Conservation (phyloP, 2,329 filamentous ascomycete species). For the Geosmithia flava region DNA sequence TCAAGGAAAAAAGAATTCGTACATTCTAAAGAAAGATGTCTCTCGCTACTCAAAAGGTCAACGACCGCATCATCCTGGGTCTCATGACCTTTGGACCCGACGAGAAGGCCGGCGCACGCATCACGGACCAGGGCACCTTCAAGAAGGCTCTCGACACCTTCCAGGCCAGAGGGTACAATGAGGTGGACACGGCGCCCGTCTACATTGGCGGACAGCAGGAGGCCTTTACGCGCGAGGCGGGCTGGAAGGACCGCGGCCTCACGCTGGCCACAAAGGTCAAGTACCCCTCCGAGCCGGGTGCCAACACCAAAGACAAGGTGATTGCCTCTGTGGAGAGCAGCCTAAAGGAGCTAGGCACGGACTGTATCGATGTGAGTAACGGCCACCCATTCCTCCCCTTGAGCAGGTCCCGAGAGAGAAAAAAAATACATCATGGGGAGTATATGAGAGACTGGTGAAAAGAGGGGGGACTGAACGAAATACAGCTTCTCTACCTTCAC, state of each 20-base stretch:
- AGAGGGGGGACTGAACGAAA: not conserved
- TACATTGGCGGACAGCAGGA: slow-evolving; percentile 68
- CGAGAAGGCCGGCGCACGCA: slow-evolving; percentile 49
- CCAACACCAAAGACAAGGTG: slow-evolving; percentile 53
- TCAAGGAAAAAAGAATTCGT: not conserved
- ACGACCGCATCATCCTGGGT: slow-evolving; percentile 66
- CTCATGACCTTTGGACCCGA: slow-evolving; percentile 75
- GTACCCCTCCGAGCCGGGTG: slow-evolving; percentile 49
- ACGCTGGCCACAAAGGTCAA: slow-evolving; percentile 64
- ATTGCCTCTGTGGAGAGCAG: slow-evolving; percentile 53
- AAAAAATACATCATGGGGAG: too few species aligned
- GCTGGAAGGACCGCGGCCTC: slow-evolving; percentile 69
- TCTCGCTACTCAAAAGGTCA: slow-evolving; percentile 29
- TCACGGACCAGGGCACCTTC: slow-evolving; percentile 56
- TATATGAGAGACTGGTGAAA: too few species aligned
- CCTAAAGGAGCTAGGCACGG: slow-evolving; percentile 58
- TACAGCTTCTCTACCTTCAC: slow-evolving; percentile 24
- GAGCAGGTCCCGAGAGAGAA: too few species aligned
- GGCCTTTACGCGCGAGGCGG: slow-evolving; percentile 60
- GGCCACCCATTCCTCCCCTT: too few species aligned
- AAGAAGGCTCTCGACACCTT: slow-evolving; percentile 63
- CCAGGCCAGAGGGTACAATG: slow-evolving; percentile 68
- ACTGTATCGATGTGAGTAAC: slow-evolving; percentile 55
- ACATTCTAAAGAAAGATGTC: slow-evolving; percentile 28
- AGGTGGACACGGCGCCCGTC: slow-evolving; percentile 70